Base-by-base conservation (phyloP, 306 rosid species). In the Pyrus pyrifolia region DNA sequence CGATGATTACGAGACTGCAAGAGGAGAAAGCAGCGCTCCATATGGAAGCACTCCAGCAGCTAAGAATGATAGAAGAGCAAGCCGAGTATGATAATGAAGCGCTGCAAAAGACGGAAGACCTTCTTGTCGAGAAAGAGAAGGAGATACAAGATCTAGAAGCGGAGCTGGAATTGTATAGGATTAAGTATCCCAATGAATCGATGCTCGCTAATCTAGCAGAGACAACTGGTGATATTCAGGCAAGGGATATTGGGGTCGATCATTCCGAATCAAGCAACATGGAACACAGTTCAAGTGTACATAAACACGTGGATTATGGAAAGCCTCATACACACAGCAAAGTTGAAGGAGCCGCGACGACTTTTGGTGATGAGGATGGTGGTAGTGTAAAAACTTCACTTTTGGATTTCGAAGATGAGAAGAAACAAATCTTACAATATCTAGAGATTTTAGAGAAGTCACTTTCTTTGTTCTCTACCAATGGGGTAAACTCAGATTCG, bases 1-100 rank as follows among this genome's bases (percentile, higher is more conserved):
- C 98, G 70, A 93, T 93, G 98, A 93, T 91, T 61, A 93, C 93
- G 8, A 91, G 89, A 76, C 85, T 93, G 81, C 97, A 93, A 79
- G 98, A 93, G 81, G 98, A 91, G 82, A 93, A 93, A 81, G 95
- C 96, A 4, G 58, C 95, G 2, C 78, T 93, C 71, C 92, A 84
- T 52, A 93, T 93, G 98, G 98, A 93, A 88, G 97, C 96, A 14
- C 84, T 87, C 74, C 98, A 93, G 83, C 87, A 78, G 73, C 80
- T 91, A 70, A 80, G 98, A 81, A 81, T 93, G 89, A 78, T 86
- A 93, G 98, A 93, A 75, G 95, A 91, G 86, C 84, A 93, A 72
- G 88, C 91, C 27, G 95, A 91, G 82, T 91, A 93, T 77, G 98
- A 93, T 61, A 81, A 82, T 19, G 95, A 86, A 78, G 89, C 88